These are phyloP conservation scores for Phragmites australis DNA, from an alignment of 176 grass and related monocot genomes.

Conservation along the genomic window DNA sequence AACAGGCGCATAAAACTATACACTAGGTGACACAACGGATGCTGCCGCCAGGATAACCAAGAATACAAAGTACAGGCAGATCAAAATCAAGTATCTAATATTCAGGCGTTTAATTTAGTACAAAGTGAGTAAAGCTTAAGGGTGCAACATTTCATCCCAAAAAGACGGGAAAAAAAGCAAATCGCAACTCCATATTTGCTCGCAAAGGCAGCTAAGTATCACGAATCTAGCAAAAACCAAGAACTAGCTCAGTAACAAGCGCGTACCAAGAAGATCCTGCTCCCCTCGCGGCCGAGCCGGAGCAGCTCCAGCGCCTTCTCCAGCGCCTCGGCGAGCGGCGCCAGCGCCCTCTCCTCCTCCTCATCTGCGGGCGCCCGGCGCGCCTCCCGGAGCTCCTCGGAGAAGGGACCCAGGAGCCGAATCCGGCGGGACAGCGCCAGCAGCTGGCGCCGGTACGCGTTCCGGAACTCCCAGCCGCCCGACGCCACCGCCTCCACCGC, in stretches of 20 bases:
- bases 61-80: background rate
- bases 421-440: slow-evolving; percentile 67
- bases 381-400: slow-evolving; percentile 71
- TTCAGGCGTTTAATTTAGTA: background rate
- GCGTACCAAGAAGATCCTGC: slow-evolving; percentile 83
- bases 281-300: slow-evolving; percentile 56
- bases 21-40: background rate
- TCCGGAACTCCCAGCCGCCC: slow-evolving; percentile 56
- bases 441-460: slow-evolving; percentile 72
- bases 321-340: slow-evolving; percentile 54
- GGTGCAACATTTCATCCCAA: background rate
- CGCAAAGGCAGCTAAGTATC: background rate
- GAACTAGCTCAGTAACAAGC: background rate
- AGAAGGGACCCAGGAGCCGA: slow-evolving; percentile 72
- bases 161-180: too few relatives aligned
- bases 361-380: background rate
- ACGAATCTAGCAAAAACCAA: slow-evolving; percentile 7
- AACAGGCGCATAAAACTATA: background rate
- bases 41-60: background rate
- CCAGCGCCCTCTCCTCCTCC: slow-evolving; percentile 33
- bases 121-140: background rate
- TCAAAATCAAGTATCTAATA: slow-evolving; percentile 17
- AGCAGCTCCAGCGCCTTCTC: slow-evolving; percentile 56
- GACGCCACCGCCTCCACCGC: slow-evolving; percentile 40
- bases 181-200: background rate